These are phyloP conservation scores for Alternaria ventricosa DNA, from an alignment of 2,329 filamentous ascomycete species.

Conservation along the genomic window DNA sequence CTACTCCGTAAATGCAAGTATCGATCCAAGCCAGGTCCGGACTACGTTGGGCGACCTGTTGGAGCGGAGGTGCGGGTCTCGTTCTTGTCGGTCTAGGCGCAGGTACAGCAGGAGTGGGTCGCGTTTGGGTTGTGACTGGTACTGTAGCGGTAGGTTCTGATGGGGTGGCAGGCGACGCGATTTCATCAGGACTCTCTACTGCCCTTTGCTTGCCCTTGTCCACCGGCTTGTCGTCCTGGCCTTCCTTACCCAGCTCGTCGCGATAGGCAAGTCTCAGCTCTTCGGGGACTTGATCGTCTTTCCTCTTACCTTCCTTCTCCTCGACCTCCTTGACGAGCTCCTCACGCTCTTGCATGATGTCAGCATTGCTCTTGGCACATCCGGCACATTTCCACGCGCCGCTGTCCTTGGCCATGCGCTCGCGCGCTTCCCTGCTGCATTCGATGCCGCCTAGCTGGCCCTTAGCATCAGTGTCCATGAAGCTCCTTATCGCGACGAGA, in stretches of 20 bases:
- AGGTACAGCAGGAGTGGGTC: not conserved
- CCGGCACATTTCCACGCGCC: constrained; percentile 69
- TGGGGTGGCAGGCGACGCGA: not conserved
- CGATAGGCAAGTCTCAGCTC: constrained; percentile 72
- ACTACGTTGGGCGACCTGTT: constrained; percentile 34
- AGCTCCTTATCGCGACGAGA: constrained; percentile 76
- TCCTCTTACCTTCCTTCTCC: constrained; percentile 50
- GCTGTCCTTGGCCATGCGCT: constrained; percentile 72
- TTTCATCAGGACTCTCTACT: constrained; percentile 1
- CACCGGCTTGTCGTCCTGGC: constrained; percentile 12
- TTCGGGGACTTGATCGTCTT: constrained; percentile 58
- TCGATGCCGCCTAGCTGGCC: constrained; percentile 93
- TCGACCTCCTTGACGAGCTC: constrained; percentile 59
- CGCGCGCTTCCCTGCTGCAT: constrained; percentile 67
- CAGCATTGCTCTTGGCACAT: constrained; percentile 74
- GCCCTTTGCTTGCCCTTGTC: constrained; percentile 33
- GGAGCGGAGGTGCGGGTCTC: constrained; percentile 12
- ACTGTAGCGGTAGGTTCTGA: constrained; percentile 14
- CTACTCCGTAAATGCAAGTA: constrained; percentile 75
- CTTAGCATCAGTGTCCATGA: constrained; percentile 89
- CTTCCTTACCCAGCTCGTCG: constrained; percentile 67
- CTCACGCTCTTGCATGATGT: constrained; percentile 75
- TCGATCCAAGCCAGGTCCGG: constrained; percentile 76
- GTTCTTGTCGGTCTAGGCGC: constrained; percentile 23
- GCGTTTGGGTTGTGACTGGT: not conserved